Conservation (phyloP, 225 moss, liverwort and hornwort species). For the Antitrichia curtipendula region DNA sequence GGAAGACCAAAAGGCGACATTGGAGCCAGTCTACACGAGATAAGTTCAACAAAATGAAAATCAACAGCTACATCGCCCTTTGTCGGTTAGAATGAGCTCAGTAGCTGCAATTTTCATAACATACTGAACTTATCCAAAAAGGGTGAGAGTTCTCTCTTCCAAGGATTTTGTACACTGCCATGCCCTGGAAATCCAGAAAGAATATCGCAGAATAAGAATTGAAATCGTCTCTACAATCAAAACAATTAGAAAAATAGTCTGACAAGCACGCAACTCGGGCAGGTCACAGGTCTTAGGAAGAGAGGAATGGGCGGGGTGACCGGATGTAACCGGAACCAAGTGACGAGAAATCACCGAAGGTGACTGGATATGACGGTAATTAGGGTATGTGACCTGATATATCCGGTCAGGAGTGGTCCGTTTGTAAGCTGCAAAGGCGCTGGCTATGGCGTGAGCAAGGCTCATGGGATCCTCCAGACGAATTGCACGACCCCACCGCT, state of each 20-base stretch:
- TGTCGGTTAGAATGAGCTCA: background rate
- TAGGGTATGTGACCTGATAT: background rate
- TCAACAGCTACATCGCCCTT: background rate
- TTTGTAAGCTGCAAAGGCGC: background rate
- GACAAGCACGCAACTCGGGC: background rate
- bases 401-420: conserved; percentile 2
- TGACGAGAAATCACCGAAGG: background rate
- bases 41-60: background rate
- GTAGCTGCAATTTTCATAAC: background rate
- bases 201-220: too few relatives aligned
- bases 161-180: background rate
- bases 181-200: too few relatives aligned
- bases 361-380: background rate
- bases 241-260: background rate
- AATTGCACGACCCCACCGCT: background rate
- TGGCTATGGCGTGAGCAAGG: background rate
- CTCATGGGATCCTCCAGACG: background rate
- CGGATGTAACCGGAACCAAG: background rate
- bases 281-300: background rate
- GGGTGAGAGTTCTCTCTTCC: background rate
- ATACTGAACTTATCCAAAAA: background rate
- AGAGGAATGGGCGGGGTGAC: background rate
- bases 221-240: background rate
- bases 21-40: background rate
- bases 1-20: background rate